phyloP scores from a whole-genome alignment of 129 eudicot species.

The Arctium minus region DNA sequence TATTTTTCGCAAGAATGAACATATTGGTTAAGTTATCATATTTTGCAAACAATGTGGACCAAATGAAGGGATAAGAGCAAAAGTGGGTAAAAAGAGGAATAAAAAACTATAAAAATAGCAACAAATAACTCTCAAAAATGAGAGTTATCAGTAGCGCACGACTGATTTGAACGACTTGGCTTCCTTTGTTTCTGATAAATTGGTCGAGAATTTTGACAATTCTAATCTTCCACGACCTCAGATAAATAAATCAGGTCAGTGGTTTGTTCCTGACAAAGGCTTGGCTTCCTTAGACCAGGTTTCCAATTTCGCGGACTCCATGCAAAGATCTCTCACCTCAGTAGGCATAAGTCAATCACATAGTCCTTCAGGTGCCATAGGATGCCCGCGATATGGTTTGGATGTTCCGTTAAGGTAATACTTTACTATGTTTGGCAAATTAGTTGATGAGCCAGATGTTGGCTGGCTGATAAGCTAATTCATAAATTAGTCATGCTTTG shows the following conservation, averaged over 20 bases:
- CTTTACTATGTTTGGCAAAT: neutral
- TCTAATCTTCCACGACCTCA: conserved; percentile 40
- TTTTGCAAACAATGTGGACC: too few species aligned
- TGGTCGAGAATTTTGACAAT: conserved; percentile 26
- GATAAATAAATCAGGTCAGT: conserved; percentile 7
- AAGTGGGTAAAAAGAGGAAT: too few species aligned
- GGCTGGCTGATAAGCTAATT: neutral
- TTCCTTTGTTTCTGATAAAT: conserved; percentile 34
- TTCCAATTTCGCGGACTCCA: conserved; percentile 11
- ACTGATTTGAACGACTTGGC: conserved; percentile 38
- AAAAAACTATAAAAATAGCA: too few species aligned
- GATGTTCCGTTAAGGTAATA: conserved; percentile 37
- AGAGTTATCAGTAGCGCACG: too few species aligned
- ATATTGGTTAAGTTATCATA: too few species aligned
- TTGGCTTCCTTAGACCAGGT: conserved; percentile 28
- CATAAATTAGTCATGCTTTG: neutral
- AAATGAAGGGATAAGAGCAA: too few species aligned
- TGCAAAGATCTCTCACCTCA: conserved; percentile 25
- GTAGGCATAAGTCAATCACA: conserved; percentile 14
- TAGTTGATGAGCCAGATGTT: neutral
- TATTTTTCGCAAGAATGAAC: too few species aligned
- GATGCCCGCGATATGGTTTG: conserved; percentile 29
- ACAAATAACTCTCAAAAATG: too few species aligned
- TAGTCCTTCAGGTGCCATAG: conserved; percentile 6
- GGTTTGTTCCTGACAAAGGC: conserved; percentile 16